These are phyloP conservation scores for Mycena vitilis DNA, from an alignment of 768 basidiomycete species.

Conservation along the genomic window DNA sequence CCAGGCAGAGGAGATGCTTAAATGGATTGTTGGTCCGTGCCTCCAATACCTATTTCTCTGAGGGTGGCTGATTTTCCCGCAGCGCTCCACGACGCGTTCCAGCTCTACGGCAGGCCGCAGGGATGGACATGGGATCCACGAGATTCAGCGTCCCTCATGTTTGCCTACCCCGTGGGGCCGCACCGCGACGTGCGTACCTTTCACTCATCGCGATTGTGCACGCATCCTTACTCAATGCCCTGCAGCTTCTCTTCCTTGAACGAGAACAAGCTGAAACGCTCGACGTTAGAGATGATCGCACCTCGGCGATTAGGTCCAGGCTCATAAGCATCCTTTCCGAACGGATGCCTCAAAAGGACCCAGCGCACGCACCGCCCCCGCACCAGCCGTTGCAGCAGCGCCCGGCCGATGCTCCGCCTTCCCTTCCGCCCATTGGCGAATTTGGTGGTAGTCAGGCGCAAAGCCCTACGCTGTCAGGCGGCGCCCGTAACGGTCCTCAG, in stretches of 20 bases:
- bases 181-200: conserved; percentile 76
- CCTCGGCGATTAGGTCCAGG: conserved; percentile 72
- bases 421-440: conserved; percentile 50
- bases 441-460: conserved; percentile 29
- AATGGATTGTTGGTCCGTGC: conserved; percentile 80
- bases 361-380: conserved; percentile 26
- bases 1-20: conserved; percentile 86
- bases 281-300: conserved; percentile 83
- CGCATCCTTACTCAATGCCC: conserved; percentile 33
- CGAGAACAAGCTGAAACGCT: conserved; percentile 83
- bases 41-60: neutral
- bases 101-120: conserved; percentile 88
- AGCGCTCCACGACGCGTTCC: conserved; percentile 90
- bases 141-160: conserved; percentile 87
- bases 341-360: conserved; percentile 64
- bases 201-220: conserved; percentile 4
- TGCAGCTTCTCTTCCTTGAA: conserved; percentile 86
- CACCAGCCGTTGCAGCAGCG: conserved; percentile 46
- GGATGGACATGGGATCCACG: conserved; percentile 92
- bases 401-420: conserved; percentile 46
- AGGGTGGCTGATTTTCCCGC: conserved; percentile 27
- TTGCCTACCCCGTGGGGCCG: conserved; percentile 91
- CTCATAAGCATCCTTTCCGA: conserved; percentile 72
- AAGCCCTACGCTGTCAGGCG: conserved; percentile 27
- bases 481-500: conserved; percentile 51